A percentile compares a stretch with the other conserved stretches of the same genome.
phyloP scores from a whole-genome alignment of 139 green algal genomes.

The Diplosphaera chodatii region DNA sequence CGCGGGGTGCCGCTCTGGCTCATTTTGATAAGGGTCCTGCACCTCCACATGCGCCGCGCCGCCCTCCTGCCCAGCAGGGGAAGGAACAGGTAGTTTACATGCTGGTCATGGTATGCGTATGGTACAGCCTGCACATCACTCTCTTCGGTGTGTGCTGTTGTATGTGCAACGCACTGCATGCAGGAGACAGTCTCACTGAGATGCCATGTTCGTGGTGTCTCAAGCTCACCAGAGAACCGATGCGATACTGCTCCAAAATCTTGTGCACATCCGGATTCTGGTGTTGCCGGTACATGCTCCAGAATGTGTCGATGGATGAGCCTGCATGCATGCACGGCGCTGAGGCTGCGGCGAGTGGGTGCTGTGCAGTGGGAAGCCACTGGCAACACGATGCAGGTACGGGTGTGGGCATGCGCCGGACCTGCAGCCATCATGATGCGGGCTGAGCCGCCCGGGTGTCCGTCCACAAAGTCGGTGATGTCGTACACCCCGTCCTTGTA shows the following conservation, averaged over 20 bases:
- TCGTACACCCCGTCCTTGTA: conserved; percentile 86
- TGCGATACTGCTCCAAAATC: conserved; percentile 72
- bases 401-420: too few relatives aligned
- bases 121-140: too few relatives aligned
- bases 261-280: conserved; percentile 46
- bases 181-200: background rate
- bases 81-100: background rate
- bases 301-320: conserved; percentile 74
- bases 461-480: conserved; percentile 45
- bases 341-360: too few relatives aligned
- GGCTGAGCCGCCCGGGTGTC: conserved; percentile 46
- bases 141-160: too few relatives aligned
- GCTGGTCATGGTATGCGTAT: too few relatives aligned
- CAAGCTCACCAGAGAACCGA: conserved; percentile 55
- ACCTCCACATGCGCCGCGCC: conserved; percentile 10
- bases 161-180: background rate
- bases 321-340: background rate
- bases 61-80: conserved; percentile 14
- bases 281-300: conserved; percentile 83
- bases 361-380: too few relatives aligned
- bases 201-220: too few relatives aligned
- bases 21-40: conserved; percentile 65
- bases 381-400: background rate
- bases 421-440: conserved; percentile 84
- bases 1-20: conserved; percentile 59